Conservation (phyloP, 176 grass and related monocot species). For the Dactylis glomerata region DNA sequence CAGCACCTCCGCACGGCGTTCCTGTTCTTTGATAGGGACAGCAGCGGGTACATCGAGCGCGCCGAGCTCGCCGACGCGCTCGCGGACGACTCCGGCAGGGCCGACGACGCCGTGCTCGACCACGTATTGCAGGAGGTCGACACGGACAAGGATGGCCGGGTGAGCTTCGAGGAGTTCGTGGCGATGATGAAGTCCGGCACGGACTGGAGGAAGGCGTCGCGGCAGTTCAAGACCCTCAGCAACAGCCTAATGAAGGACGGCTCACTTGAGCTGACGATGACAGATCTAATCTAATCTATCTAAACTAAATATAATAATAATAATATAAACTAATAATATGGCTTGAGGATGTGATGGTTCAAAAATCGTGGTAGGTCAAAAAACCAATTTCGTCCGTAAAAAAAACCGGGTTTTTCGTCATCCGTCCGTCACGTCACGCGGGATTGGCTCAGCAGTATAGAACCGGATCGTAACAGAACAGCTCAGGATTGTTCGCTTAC, state of each 20-base stretch:
- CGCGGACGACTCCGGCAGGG: slow-evolving; percentile 57
- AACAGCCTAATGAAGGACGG: slow-evolving; percentile 85
- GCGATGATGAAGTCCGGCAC: slow-evolving; percentile 93
- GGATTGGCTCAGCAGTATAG: too few species aligned
- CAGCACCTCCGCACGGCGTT: slow-evolving; percentile 90
- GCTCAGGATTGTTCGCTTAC: too few species aligned
- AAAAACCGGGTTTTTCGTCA: too few species aligned
- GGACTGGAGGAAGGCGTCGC: slow-evolving; percentile 94
- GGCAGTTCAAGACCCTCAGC: slow-evolving; percentile 82
- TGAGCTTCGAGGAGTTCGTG: slow-evolving; percentile 83
- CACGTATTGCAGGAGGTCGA: slow-evolving; percentile 72
- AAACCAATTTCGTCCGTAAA: too few species aligned
- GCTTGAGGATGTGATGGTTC: too few species aligned
- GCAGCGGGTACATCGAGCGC: slow-evolving; percentile 80
- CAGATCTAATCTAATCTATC: too few species aligned
- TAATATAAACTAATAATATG: too few species aligned
- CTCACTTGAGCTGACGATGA: slow-evolving; percentile 13
- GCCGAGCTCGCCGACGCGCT: slow-evolving; percentile 71
- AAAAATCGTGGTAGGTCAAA: too few species aligned
- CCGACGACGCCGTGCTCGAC: slow-evolving; percentile 64
- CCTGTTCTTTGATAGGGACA: slow-evolving; percentile 89
- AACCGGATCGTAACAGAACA: too few species aligned
- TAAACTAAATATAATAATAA: too few species aligned
- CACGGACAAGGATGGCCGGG: slow-evolving; percentile 76
- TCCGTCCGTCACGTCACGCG: too few species aligned